These are phyloP conservation scores for Inga leiocalycina DNA, from an alignment of 306 rosid species.

Conservation along the genomic window DNA sequence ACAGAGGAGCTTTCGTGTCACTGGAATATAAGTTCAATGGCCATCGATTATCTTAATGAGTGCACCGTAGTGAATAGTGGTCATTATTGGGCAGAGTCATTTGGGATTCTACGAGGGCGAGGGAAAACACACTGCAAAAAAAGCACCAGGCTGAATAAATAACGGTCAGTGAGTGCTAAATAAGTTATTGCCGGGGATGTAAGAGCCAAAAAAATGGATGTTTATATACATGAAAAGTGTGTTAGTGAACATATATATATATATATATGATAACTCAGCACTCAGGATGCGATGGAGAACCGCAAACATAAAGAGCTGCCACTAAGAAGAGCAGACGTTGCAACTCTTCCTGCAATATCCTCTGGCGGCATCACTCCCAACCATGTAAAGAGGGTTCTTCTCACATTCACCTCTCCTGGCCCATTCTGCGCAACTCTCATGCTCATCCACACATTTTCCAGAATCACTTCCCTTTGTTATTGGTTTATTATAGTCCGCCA, in stretches of 20 bases:
- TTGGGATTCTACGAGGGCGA: too few relatives aligned
- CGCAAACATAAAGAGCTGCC: background rate
- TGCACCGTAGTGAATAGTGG: too few relatives aligned
- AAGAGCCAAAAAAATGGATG: background rate
- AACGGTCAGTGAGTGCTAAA: background rate
- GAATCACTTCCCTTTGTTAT: background rate
- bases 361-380: constrained; percentile 48
- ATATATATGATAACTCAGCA: too few relatives aligned
- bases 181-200: background rate
- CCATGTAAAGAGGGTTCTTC: constrained; percentile 82
- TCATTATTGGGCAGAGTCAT: too few relatives aligned
- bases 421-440: constrained; percentile 76
- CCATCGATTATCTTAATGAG: too few relatives aligned
- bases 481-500: constrained; percentile 58
- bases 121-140: background rate
- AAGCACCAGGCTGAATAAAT: background rate
- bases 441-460: constrained; percentile 58
- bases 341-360: constrained; percentile 97
- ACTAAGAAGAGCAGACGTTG: constrained; percentile 47
- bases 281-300: background rate
- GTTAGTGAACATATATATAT: background rate
- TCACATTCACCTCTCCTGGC: constrained; percentile 77
- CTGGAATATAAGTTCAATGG: too few relatives aligned
- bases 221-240: background rate
- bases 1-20: too few relatives aligned